These are phyloP conservation scores for Colletotrichum cuscutae DNA, from an alignment of 2,329 filamentous ascomycete species.

Conservation along the genomic window DNA sequence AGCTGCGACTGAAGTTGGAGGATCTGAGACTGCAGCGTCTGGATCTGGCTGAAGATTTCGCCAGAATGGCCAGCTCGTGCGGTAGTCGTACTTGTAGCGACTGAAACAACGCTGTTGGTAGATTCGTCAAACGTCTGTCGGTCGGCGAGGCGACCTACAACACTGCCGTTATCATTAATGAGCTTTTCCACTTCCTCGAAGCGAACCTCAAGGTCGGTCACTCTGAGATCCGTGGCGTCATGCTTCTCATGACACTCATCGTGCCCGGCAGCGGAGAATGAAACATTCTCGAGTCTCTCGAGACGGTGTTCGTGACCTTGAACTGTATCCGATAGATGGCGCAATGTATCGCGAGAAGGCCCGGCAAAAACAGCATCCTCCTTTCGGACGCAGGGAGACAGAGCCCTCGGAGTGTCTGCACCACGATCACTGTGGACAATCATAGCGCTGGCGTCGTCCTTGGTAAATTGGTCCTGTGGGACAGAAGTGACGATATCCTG, in stretches of 20 bases:
- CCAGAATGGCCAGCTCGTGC: conserved; percentile 52
- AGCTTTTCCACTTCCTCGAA: conserved; percentile 70
- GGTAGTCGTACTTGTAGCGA: conserved; percentile 52
- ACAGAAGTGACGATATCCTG: conserved; percentile 34
- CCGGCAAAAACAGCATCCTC: conserved; percentile 31
- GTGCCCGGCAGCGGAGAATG: conserved; percentile 72
- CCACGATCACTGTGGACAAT: conserved; percentile 36
- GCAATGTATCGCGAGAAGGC: conserved; percentile 50
- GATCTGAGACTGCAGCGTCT: conserved; percentile 61
- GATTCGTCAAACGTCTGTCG: conserved; percentile 54
- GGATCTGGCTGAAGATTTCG: conserved; percentile 62
- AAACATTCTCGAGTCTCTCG: conserved; percentile 75
- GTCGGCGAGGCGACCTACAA: conserved; percentile 47
- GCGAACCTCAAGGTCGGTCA: conserved; percentile 75
- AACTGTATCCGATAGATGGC: conserved; percentile 62
- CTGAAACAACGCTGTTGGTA: conserved; percentile 57
- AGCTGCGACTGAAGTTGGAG: conserved; percentile 67
- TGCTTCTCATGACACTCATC: conserved; percentile 77
- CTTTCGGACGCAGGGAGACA: conserved; percentile 15
- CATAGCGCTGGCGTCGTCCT: conserved; percentile 41
- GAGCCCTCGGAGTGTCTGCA: conserved; percentile 39
- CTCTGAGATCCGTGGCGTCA: conserved; percentile 72
- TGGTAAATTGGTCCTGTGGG: conserved; percentile 35
- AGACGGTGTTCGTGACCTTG: conserved; percentile 72
- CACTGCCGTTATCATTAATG: conserved; percentile 56